Evolutionary conservation across 2,329 filamentous ascomycete species (phyloP), one percentile per base, ranked within the genome.

Genomic region (Diaporthe citriasiana): DNA sequence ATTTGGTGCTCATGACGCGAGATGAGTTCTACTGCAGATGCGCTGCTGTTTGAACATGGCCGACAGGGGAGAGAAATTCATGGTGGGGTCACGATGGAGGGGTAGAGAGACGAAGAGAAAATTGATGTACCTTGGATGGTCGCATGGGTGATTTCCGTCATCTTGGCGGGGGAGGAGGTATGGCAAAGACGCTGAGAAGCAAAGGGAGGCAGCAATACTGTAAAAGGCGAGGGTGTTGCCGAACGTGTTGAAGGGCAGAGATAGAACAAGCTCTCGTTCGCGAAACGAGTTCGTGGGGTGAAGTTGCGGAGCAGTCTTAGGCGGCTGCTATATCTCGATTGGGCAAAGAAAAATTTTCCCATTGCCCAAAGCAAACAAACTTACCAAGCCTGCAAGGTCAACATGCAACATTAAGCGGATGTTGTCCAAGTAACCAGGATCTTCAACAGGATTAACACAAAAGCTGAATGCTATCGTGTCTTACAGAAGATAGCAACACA

Each of bases 111-210:
- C 55, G 53, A 19, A 71, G 35, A 53, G 71, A 85, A 87, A 76
- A 53, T 19, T 15, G n/a, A 35, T 53, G 7, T 85, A 90, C 88
- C 88, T 84, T 90, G 84, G 84, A 90, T 90, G 81, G 88, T 90
- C 79, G 82, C 82, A 84, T 90, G 89, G 74, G 84, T 85, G 79
- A 89, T 88, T 78, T 90, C 88, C 84, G 88, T 89, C 89, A 78
- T 82, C 84, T 75, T 72, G 66, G 70, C 73, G 72, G 75, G 77
- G 72, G 56, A 50, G 15, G 22, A 47, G 63, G 1, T 68, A 50
- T 60, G 47, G 27, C 22, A 47, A 25, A 42, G n/a, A 33, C 33
- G 38, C 25, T 35, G 56, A 33, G 35, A 65, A 40, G 57, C 25
- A 63, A n/a, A 25, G 57, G 38, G 42, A 50, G 70, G 51, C 19